Percentiles rank a stretch among this genome's conserved stretches.
These are phyloP conservation scores for Purpureocillium takamizusanense DNA, from an alignment of 2,329 filamentous ascomycete species.

Conservation along the genomic window DNA sequence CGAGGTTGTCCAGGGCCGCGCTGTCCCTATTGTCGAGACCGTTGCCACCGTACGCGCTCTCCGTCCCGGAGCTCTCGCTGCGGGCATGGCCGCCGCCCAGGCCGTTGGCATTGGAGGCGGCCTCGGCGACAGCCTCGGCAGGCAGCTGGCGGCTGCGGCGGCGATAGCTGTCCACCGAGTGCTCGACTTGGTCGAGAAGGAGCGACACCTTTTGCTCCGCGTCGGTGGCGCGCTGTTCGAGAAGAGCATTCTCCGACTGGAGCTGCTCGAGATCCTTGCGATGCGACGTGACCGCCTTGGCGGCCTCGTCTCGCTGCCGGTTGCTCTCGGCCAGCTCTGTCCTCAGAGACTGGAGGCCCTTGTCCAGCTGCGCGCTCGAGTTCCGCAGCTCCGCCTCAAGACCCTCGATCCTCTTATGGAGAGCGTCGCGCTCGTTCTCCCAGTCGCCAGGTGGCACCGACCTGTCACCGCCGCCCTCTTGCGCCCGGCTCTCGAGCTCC, in stretches of 20 bases:
- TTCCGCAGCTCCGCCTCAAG: conserved; percentile 61
- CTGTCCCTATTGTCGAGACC: conserved; percentile 43
- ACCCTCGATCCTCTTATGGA: conserved; percentile 60
- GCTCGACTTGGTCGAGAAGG: conserved; percentile 88
- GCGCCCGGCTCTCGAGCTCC: conserved; percentile 47
- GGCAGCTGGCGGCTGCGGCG: conserved; percentile 59
- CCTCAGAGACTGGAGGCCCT: conserved; percentile 58
- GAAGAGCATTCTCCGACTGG: conserved; percentile 68
- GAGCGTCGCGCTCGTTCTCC: conserved; percentile 61
- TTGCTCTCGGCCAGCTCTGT: conserved; percentile 59
- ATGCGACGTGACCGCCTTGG: conserved; percentile 47
- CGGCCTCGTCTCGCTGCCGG: conserved; percentile 56
- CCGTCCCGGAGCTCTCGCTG: conserved; percentile 49
- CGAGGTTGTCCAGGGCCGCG: conserved; percentile 77
- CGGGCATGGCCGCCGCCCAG: conserved; percentile 31
- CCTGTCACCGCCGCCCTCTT: conserved; percentile 23
- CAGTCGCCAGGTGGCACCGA: conserved; percentile 49
- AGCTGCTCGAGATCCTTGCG: conserved; percentile 70
- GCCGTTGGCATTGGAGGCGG: conserved; percentile 15
- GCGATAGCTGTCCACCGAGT: conserved; percentile 88
- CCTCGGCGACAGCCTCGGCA: conserved; percentile 27
- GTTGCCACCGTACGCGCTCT: conserved; percentile 53
- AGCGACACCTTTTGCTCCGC: conserved; percentile 90
- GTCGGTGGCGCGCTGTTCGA: conserved; percentile 79
- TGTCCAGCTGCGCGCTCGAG: conserved; percentile 60